Evolutionary conservation across 441 rosid species (phyloP).

Genomic region (Pelargonium fulgidum): DNA sequence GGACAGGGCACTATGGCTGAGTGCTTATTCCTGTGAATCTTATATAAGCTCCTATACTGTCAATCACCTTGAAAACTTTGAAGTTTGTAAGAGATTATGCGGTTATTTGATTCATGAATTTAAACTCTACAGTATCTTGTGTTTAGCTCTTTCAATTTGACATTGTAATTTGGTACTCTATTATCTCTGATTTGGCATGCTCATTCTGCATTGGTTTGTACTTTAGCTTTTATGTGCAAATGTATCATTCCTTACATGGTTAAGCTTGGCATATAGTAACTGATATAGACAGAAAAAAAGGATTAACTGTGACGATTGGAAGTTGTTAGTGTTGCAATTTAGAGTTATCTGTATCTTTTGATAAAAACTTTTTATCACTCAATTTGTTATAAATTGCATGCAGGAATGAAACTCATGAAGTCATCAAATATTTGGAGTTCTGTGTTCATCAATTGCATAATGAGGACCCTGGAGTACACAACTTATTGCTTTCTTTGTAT

Average conservation of each 20-base stretch:
- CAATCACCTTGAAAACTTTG: neutral
- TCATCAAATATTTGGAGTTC: constrained; percentile 90
- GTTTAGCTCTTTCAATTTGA: neutral
- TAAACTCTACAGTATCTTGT: neutral
- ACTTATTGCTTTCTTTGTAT: constrained; percentile 88
- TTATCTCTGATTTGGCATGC: neutral
- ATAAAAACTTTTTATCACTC: constrained; percentile 12
- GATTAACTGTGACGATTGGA: constrained; percentile 4
- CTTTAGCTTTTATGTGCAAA: constrained; percentile 1
- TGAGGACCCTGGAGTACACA: constrained; percentile 98
- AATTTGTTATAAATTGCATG: constrained; percentile 20
- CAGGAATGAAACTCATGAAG: constrained; percentile 99
- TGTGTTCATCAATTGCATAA: constrained; percentile 85
- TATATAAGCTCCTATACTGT: neutral
- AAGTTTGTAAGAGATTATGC: neutral
- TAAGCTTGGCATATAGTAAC: neutral
- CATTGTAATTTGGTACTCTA: neutral
- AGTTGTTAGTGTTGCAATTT: constrained; percentile 11
- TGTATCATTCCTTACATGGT: neutral
- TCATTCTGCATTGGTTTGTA: neutral
- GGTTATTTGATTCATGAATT: constrained; percentile 8
- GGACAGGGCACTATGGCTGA: neutral
- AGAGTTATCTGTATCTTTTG: neutral
- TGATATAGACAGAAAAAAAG: constrained; percentile 6
- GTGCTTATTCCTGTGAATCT: neutral